Evolutionary conservation across 768 basidiomycete species (phyloP).

Genomic region (Harrya chromipes): DNA sequence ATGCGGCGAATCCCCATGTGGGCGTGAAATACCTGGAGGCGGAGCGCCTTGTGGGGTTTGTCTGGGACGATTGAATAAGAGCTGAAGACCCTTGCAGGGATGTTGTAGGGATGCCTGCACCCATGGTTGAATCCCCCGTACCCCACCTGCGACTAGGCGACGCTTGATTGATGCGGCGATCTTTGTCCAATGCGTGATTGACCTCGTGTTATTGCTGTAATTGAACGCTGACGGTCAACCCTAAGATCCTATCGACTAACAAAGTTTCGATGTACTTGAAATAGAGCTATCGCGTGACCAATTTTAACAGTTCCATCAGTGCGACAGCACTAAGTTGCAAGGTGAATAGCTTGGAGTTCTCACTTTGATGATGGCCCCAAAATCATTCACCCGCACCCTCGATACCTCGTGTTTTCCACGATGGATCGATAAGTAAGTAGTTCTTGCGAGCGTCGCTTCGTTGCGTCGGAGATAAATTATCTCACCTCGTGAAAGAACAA

Average conservation of each 20-base stretch:
- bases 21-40: slow-evolving; percentile 10
- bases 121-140: slow-evolving; percentile 3
- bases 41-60: slow-evolving; percentile 11
- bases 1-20: slow-evolving; percentile 2
- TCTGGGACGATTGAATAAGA: slow-evolving; percentile 4
- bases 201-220: slow-evolving; percentile 22
- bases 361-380: slow-evolving; percentile 6
- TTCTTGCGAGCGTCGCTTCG: slow-evolving; percentile 26
- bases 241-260: slow-evolving; percentile 14
- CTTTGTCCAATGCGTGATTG: slow-evolving; percentile 9
- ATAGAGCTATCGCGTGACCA: background rate
- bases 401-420: slow-evolving; percentile 33
- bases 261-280: slow-evolving; percentile 1
- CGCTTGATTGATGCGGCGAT: slow-evolving; percentile 18
- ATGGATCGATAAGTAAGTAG: slow-evolving; percentile 22
- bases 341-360: slow-evolving; percentile 11
- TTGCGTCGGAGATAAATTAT: slow-evolving; percentile 29
- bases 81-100: slow-evolving; percentile 14
- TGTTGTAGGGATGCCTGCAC: slow-evolving; percentile 8
- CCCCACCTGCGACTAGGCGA: slow-evolving; percentile 15
- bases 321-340: slow-evolving; percentile 10
- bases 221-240: slow-evolving; percentile 12
- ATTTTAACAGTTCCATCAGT: slow-evolving; percentile 4
- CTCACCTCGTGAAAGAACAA: slow-evolving; percentile 15
- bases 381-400: slow-evolving; percentile 17